Conservation (phyloP, 495 filamentous ascomycete genomes). For the Aspergillus nidulans region DNA sequence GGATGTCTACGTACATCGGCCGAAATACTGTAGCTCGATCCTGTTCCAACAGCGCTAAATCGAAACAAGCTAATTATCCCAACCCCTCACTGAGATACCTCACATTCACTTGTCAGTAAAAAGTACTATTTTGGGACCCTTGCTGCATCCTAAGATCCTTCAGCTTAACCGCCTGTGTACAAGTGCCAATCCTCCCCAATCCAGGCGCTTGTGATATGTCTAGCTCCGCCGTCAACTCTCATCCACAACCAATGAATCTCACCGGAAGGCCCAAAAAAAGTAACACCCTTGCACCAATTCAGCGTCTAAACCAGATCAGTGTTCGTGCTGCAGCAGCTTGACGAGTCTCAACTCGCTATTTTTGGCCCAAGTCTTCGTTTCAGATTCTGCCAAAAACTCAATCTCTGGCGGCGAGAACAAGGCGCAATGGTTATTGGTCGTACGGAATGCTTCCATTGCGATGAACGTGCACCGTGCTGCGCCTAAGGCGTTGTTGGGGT, state of each 20-base stretch:
- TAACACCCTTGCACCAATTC: background rate
- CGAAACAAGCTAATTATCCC: background rate
- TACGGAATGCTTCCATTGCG: background rate
- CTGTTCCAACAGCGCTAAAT: constrained; percentile 2
- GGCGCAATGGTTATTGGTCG: background rate
- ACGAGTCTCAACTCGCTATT: background rate
- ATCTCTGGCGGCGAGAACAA: constrained; percentile 13
- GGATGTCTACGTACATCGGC: background rate
- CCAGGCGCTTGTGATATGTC: background rate
- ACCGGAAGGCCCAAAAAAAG: background rate
- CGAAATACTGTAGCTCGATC: no score
- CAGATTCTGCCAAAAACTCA: constrained; percentile 6
- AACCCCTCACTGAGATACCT: background rate
- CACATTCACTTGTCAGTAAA: background rate
- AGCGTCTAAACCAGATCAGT: no score
- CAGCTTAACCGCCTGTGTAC: background rate
- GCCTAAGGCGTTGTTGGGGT: background rate
- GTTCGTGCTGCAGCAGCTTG: background rate
- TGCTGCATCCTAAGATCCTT: background rate
- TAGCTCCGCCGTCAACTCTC: constrained; percentile 6
- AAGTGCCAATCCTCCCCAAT: background rate
- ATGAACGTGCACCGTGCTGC: no score
- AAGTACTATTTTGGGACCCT: background rate
- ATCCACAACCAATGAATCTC: constrained; percentile 11
- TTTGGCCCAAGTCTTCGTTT: constrained; percentile 3